Evolutionary conservation across 176 grass and related monocot genomes (phyloP).

Genomic region (Metroxylon sagu): DNA sequence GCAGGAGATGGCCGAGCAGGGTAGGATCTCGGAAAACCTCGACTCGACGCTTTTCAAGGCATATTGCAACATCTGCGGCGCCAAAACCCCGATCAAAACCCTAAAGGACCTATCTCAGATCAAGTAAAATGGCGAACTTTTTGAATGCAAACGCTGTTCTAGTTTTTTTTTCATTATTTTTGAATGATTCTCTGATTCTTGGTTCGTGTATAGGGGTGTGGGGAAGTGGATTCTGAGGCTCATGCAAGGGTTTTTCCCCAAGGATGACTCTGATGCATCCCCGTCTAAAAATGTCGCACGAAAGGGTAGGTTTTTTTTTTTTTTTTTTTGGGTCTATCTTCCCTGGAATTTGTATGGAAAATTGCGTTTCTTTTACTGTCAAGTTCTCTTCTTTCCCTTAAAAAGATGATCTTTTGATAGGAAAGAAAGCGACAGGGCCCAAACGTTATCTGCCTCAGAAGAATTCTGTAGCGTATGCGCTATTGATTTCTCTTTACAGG

Average conservation of each 20-base stretch:
- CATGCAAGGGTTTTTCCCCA: slow-evolving; percentile 62
- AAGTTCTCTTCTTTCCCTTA: neutral
- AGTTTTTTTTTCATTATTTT: neutral
- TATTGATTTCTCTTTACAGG: slow-evolving; percentile 74
- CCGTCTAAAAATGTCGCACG: slow-evolving; percentile 17
- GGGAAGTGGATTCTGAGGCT: slow-evolving; percentile 57
- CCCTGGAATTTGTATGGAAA: neutral
- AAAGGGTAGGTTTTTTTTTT: slow-evolving; percentile 6
- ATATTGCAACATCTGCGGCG: slow-evolving; percentile 47
- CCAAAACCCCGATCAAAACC: slow-evolving; percentile 57
- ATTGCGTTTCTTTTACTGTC: neutral
- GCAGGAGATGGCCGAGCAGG: slow-evolving; percentile 44
- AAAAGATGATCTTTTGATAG: slow-evolving; percentile 22
- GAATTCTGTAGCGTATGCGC: slow-evolving; percentile 64
- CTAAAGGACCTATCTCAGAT: slow-evolving; percentile 67
- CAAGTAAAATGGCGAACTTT: slow-evolving; percentile 39
- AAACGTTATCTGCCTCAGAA: slow-evolving; percentile 60
- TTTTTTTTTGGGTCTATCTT: neutral
- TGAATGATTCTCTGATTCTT: neutral
- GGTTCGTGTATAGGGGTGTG: slow-evolving; percentile 44
- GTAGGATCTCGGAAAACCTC: slow-evolving; percentile 46
- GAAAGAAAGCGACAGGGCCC: slow-evolving; percentile 44
- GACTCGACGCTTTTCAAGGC: slow-evolving; percentile 47
- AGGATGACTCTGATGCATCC: slow-evolving; percentile 18
- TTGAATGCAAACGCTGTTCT: neutral